Base-by-base conservation (phyloP, 176 grass and related monocot genomes). In the Eragrostis nindensis region DNA sequence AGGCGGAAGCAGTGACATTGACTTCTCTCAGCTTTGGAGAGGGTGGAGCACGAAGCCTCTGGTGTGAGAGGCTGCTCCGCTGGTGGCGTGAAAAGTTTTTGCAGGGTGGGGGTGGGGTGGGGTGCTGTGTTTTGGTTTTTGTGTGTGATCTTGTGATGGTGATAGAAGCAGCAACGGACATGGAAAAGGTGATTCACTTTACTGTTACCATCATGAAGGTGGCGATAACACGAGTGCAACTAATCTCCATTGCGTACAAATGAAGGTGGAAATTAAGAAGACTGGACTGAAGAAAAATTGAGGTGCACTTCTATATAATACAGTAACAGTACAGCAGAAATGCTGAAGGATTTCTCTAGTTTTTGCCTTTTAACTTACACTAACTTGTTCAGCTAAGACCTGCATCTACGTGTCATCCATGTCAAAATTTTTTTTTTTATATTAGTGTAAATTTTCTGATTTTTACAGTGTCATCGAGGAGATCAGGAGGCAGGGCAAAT, bases 151-250 rank as follows among this genome's bases (percentile, higher is more conserved):
- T 21, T 9, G n/a, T 25, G 56, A 59, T 59, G 22, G 56, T 26
- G 56, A 60, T 25, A n/a, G 56, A 3, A 60, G 56, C 9, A 15
- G 18, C 17, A 27, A 26, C 52, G 8, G 59, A 69, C 62, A 54
- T 61, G 24, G 62, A 61, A 87, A 80, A n/a, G 70, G 15, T 70
- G 38, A 75, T 80, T 88, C 76, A 88, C 76, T 88, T 80, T 80
- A 84, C 75, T 68, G 73, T 72, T 54, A 26, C 41, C 18, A 41
- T 53, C 32, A 36, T 36, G 32, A 36, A 36, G 32, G 32, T 36
- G 32, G 32, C 32, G 32, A 36, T 36, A 36, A 36, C 32, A 36
- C 32, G 32, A 36, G 32, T 36, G 32, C 32, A 36, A 36, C 32
- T 36, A 36, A 36, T 36, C 32, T 36, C 32, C 32, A 36, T 36